Evolutionary conservation across 1,284 basidiomycete species (phyloP).

Genomic region (Chiua sp.): DNA sequence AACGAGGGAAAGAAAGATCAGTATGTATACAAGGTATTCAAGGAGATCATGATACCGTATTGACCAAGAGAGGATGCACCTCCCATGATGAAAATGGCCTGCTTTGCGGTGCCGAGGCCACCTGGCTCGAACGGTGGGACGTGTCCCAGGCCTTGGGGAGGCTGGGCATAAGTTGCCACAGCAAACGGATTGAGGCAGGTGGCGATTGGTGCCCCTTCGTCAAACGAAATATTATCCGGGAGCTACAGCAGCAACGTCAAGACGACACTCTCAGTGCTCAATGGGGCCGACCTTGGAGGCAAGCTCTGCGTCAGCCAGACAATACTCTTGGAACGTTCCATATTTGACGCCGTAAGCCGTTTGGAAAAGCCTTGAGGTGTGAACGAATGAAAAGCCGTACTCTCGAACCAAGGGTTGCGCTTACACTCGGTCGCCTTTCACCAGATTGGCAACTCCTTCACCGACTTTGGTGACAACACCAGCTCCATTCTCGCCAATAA

Average conservation of each 20-base stretch:
- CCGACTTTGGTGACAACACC: constrained; percentile 21
- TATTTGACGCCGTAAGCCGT: constrained; percentile 4
- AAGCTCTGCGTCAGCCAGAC: constrained; percentile 39
- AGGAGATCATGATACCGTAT: constrained; percentile 33
- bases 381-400: background rate
- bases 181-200: constrained; percentile 31
- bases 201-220: constrained; percentile 44
- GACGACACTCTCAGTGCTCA: background rate
- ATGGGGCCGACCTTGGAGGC: constrained; percentile 41
- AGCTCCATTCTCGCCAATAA: constrained; percentile 24
- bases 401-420: background rate
- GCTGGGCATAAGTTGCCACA: constrained; percentile 33
- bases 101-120: constrained; percentile 30
- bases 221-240: constrained; percentile 44
- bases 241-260: constrained; percentile 32
- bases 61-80: constrained; percentile 44
- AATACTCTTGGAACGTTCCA: constrained; percentile 50
- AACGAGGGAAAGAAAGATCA: too few species aligned
- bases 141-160: constrained; percentile 23
- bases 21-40: background rate
- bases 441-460: constrained; percentile 17
- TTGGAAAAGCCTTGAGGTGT: constrained; percentile 14
- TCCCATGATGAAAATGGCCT: constrained; percentile 43
- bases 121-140: constrained; percentile 24
- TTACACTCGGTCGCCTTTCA: constrained; percentile 22